A percentile compares a stretch with the other conserved stretches of the same genome.
Evolutionary conservation across 225 moss, liverwort and hornwort genomes (phyloP).

Genomic region (Pleurozium schreberi): DNA sequence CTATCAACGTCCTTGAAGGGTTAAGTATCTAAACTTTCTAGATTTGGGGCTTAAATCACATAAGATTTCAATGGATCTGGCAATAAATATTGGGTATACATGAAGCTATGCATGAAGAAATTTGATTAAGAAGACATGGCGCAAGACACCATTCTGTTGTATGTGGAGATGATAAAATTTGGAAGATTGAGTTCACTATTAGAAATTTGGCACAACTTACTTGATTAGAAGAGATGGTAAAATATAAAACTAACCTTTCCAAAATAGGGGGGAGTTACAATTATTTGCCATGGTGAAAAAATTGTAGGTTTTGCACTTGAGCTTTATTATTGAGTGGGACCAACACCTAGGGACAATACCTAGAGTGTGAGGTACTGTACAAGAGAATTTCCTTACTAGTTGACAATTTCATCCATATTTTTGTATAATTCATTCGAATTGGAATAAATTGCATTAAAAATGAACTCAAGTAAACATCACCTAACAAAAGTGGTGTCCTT

Average conservation of each 20-base stretch:
- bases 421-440: background rate
- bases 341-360: rapidly evolving
- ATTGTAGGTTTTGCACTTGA: background rate
- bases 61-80: too few relatives aligned
- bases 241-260: background rate
- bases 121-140: background rate
- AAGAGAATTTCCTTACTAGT: background rate
- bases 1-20: too few relatives aligned
- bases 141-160: background rate
- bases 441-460: background rate
- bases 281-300: background rate
- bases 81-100: background rate
- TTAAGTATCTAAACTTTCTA: too few relatives aligned
- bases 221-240: too few relatives aligned
- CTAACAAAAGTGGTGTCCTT: background rate
- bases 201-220: background rate
- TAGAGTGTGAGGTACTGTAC: rapidly evolving
- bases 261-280: too few relatives aligned
- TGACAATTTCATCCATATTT: background rate
- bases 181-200: background rate
- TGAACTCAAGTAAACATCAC: background rate
- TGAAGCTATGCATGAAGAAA: too few relatives aligned
- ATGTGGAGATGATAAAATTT: background rate
- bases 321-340: background rate
- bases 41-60: too few relatives aligned